Percentiles rank a stretch among this genome's conserved stretches.
Evolutionary conservation across 805 yeast species (phyloP).

Genomic region (Nakazawaea ernobii): DNA sequence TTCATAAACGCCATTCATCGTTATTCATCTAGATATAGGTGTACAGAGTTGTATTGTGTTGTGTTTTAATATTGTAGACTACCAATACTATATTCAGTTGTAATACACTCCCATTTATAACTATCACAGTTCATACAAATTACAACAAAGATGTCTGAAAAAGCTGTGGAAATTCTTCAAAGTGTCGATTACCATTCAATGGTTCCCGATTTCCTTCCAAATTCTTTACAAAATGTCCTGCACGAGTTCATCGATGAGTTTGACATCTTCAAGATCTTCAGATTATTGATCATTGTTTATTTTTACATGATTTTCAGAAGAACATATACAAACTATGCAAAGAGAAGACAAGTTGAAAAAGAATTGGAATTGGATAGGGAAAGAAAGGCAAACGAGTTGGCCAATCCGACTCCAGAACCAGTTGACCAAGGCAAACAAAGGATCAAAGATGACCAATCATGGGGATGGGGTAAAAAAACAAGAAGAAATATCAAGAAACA

Average conservation of each 20-base stretch:
- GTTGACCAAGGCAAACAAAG: conserved; percentile 23
- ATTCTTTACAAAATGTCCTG: conserved; percentile 24
- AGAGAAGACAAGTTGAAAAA: conserved; percentile 43
- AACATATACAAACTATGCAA: conserved; percentile 50
- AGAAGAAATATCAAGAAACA: conserved; percentile 53
- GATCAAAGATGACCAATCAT: conserved; percentile 33
- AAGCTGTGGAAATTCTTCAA: conserved; percentile 1
- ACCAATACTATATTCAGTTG: background rate
- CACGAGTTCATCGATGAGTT: conserved; percentile 34
- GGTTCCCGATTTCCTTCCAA: conserved; percentile 9
- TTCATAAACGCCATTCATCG: no score
- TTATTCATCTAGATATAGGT: no score
- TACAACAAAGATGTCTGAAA: background rate
- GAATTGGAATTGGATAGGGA: conserved; percentile 43
- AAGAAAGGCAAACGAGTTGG: conserved; percentile 29
- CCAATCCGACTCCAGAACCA: conserved; percentile 29
- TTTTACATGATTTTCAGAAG: conserved; percentile 58
- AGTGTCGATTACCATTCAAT: conserved; percentile 3
- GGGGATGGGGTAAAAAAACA: conserved; percentile 82
- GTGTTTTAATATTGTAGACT: background rate
- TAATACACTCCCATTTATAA: no score
- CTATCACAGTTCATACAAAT: no score
- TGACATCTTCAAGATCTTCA: conserved; percentile 39
- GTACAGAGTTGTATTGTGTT: background rate
- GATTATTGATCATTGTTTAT: conserved; percentile 48